Evolutionary conservation across 1,139 yeast species (phyloP), one percentile per base, ranked within the genome.

Genomic region (Pichia sp.): DNA sequence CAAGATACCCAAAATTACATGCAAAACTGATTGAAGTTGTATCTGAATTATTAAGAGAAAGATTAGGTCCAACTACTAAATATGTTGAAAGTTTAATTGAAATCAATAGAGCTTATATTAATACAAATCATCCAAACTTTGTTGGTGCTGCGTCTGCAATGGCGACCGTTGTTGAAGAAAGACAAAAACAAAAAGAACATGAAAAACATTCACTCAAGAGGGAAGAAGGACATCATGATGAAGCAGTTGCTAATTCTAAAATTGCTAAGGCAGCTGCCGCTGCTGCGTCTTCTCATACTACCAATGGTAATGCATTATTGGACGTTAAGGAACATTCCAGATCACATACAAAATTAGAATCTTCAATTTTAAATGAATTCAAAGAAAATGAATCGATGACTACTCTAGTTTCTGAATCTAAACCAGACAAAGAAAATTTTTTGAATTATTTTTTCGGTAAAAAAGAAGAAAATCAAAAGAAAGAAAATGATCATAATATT

Each of bases 81-180:
- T 94, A 92, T 62, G 97, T 94, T 30, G 95, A 90, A 62, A 84
- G 95, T 47, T 71, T 94, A 60, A 90, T 92, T 61, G 95, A 89
- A 55, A 94, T 94, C 49, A 97, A 94, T 62, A 78, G 82, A 51
- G 95, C 98, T 1, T 94, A 94, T 63, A 92, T 94, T 64, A 94
- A 94, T 64, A 94, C 98, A 35, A 92, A 92, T 63, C 98, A 94
- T 66, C 97, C 98, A 41, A 85, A 85, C 59, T 94, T 94, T 66
- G 78, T 94, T 52, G 96, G 97, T 27, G 97, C 98, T 1, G 96
- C 97, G 2, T 82, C 81, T 51, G 98, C 97, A 0, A 92, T 94
- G 96, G 79, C 90, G 30, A 71, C 79, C 47, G 96, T 92, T 37
- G 81, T 87, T 39, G 89, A 84, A 52, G 92, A 83, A 55, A 78